phyloP scores from a whole-genome alignment of 345 rosid genomes.

The Lepidium africanum region DNA sequence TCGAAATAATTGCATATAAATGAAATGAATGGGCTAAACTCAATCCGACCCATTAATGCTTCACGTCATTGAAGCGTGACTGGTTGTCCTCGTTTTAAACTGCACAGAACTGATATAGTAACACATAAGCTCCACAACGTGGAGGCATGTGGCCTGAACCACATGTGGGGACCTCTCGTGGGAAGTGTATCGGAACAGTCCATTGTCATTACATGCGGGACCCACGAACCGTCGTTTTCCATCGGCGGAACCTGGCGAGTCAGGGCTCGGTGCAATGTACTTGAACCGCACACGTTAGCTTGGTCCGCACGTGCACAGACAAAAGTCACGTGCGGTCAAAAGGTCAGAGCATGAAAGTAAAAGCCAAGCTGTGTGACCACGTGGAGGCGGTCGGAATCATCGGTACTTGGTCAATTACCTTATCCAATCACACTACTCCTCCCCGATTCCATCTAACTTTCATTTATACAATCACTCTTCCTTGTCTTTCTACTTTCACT shows the following conservation, averaged over 20 bases:
- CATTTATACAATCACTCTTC: neutral
- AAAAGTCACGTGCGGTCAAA: slow-evolving; percentile 51
- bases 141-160: slow-evolving; percentile 27
- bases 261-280: slow-evolving; percentile 32
- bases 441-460: neutral
- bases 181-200: slow-evolving; percentile 19
- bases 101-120: slow-evolving; percentile 15
- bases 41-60: slow-evolving; percentile 28
- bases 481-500: neutral
- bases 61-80: slow-evolving; percentile 23
- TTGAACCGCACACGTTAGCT: slow-evolving; percentile 15
- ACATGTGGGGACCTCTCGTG: neutral
- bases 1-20: neutral
- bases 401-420: slow-evolving; percentile 50
- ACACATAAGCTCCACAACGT: slow-evolving; percentile 25
- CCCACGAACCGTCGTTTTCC: slow-evolving; percentile 18
- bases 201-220: slow-evolving; percentile 17
- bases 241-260: slow-evolving; percentile 28
- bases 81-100: slow-evolving; percentile 20
- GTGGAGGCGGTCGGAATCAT: slow-evolving; percentile 51
- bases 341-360: slow-evolving; percentile 32
- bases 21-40: slow-evolving; percentile 14
- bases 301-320: slow-evolving; percentile 30
- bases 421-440: slow-evolving; percentile 25
- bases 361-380: slow-evolving; percentile 41